Base-by-base conservation (phyloP, 23 red algal species). In the Gracilariopsis chorda region DNA sequence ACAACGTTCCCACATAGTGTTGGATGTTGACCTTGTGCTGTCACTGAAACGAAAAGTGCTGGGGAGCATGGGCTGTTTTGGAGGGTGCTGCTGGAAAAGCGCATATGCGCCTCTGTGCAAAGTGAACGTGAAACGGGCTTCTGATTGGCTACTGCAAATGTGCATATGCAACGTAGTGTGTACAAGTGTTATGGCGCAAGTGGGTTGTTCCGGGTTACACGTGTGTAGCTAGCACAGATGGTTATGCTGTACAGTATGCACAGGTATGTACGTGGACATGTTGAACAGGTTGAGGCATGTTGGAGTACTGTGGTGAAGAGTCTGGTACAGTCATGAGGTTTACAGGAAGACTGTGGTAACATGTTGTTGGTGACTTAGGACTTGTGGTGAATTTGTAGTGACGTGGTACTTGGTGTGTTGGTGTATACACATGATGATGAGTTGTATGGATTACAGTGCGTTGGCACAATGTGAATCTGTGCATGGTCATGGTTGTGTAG, bases 131-230 rank as follows among this genome's bases (percentile, higher is more conserved):
- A 35, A 68, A 39, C 62, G 62, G 62, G 4, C 33, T 12, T 68
- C 33, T 68, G 62, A 68, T 68, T 35, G 62, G 62, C 62, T 39
- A 68, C 32, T 68, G 28, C 62, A 68, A 68, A 68, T 39, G 62
- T 2, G 17, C 62, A 41, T 39, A 41, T 68, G 62, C 28, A 68
- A 41, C 13, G 62, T 68, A 36, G 62, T 68, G 5, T 41, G 1
- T 35, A 68, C 62, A 68, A 68, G 62, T 40, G 62, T 41, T 41
- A 3, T 40, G 62, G 62, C 2, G 2, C 3, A 19, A 41, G 27
- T 39, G 62, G 62, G 3, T 3, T 16, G 28, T 40, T 41, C 21
- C 34, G 62, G 33, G 32, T 16, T 68, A 35, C 33, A 41, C 2
- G 62, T 68, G 55, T 60, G 6, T 7, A 7, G 55, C 7, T 60